Conservation (phyloP, 1,284 basidiomycete genomes). For the Waitea zeae region DNA sequence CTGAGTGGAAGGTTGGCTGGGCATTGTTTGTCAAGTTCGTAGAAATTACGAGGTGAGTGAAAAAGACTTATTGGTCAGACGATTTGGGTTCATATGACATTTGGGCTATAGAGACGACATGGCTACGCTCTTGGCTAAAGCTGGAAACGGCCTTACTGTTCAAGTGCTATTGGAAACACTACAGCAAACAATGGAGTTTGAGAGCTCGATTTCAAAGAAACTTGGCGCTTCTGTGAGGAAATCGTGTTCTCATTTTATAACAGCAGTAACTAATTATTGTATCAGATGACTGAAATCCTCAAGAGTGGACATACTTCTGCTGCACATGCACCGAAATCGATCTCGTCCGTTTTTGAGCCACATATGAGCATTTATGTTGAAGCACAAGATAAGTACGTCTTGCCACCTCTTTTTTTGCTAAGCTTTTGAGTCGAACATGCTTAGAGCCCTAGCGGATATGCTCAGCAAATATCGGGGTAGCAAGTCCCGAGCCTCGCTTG, state of each 20-base stretch:
- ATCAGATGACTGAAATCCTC: conserved; percentile 47
- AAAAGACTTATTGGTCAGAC: neutral
- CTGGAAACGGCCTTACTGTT: conserved; percentile 56
- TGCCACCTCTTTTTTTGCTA: neutral
- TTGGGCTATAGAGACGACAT: conserved; percentile 43
- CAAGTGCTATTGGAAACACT: conserved; percentile 70
- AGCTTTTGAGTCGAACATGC: conserved; percentile 2
- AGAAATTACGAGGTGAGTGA: conserved; percentile 64
- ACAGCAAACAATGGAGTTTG: conserved; percentile 77
- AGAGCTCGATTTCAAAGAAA: conserved; percentile 60
- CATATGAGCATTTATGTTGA: conserved; percentile 91
- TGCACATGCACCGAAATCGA: conserved; percentile 37
- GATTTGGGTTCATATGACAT: conserved; percentile 1
- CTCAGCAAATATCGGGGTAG: conserved; percentile 60
- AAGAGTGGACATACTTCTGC: conserved; percentile 27
- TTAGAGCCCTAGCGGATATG: conserved; percentile 66
- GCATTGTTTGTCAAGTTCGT: conserved; percentile 68
- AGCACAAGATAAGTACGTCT: conserved; percentile 78
- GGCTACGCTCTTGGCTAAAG: conserved; percentile 45
- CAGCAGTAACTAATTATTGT: conserved; percentile 1
- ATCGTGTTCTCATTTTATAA: conserved; percentile 2
- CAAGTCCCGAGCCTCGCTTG: neutral
- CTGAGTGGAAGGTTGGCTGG: conserved; percentile 72
- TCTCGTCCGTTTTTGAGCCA: conserved; percentile 80
- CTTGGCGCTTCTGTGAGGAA: conserved; percentile 57